Evolutionary conservation across 2,329 filamentous ascomycete species (phyloP).

Genomic region (Alternaria infectoria): DNA sequence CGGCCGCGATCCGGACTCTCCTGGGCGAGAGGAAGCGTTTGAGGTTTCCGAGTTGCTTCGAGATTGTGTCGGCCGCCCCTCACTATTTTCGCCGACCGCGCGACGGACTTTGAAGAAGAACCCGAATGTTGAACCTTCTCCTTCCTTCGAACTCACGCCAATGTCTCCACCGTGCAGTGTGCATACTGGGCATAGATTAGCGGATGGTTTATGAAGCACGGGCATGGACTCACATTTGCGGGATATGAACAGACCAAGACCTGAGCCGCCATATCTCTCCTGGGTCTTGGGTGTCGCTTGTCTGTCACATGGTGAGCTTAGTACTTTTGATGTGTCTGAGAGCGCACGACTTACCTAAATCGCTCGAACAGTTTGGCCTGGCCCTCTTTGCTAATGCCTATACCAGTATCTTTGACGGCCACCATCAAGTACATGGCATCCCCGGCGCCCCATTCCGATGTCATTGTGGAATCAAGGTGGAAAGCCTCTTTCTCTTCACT

Average conservation of each 20-base stretch:
- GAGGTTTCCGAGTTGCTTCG: slow-evolving; percentile 33
- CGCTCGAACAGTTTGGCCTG: slow-evolving; percentile 53
- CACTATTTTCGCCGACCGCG: slow-evolving; percentile 26
- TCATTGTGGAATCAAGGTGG: slow-evolving; percentile 51
- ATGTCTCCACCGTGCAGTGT: slow-evolving; percentile 49
- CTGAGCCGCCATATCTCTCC: slow-evolving; percentile 52
- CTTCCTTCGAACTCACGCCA: slow-evolving; percentile 43
- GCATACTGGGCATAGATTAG: slow-evolving; percentile 29
- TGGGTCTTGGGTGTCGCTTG: slow-evolving; percentile 50
- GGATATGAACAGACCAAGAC: slow-evolving; percentile 47
- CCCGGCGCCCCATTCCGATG: slow-evolving; percentile 51
- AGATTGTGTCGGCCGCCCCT: slow-evolving; percentile 33
- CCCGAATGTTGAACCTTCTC: slow-evolving; percentile 46
- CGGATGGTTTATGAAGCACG: neutral
- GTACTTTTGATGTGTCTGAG: neutral
- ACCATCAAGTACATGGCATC: slow-evolving; percentile 52
- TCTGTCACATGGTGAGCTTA: slow-evolving; percentile 17
- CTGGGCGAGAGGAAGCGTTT: slow-evolving; percentile 6
- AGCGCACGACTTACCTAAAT: slow-evolving; percentile 44
- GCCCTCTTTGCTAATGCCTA: slow-evolving; percentile 50
- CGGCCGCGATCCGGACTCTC: slow-evolving; percentile 14
- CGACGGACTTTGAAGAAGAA: slow-evolving; percentile 48
- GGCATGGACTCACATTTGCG: slow-evolving; percentile 37
- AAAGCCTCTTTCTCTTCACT: slow-evolving; percentile 42
- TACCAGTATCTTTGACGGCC: slow-evolving; percentile 52